Evolutionary conservation across 1,284 basidiomycete species (phyloP), one percentile per base, ranked within the genome.

Genomic region (Marasmius fiardii): DNA sequence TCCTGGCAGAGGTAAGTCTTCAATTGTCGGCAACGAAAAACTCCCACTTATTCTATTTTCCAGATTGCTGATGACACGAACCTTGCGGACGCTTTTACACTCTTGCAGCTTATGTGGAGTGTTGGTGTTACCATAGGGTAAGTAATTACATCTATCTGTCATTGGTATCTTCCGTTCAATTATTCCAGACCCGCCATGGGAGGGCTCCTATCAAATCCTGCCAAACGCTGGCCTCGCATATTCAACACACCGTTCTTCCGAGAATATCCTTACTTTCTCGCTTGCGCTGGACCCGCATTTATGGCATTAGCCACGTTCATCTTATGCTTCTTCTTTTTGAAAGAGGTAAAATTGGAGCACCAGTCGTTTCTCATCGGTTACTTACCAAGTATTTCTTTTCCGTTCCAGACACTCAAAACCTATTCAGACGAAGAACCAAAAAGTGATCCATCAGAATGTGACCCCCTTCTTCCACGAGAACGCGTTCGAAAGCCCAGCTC

Each of bases 201-300:
- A 14, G 67, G 71, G 11, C 37, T 62, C 0, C 56, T 71, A 6
- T 51, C 68, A 2, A 59, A 65, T n/a, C 70, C 71, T 5, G 67
- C 66, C 7, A 55, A 63, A 6, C 43, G 59, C 23, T 69, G 68
- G 57, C 70, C 62, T 7, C 31, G 54, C 7, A 26, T 62, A 1
- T 65, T 71, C 52, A 59, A 57, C 10, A 54, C 52, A 20, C 20
- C 33, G 12, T 55, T 71, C 51, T 69, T 67, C 54, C 54, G 55
- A 12, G 54, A 58, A 18, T 63, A 67, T 56, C 69, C 70, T 1
- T 72, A 72, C 57, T 64, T 71, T 54, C 61, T 72, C 26, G 68
- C 70, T 16, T 72, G 71, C 43, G 21, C 43, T 16, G 34, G 53
- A 4, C 21, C 55, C 1, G 78, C 74, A 1, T 43, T 61, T 2